These are phyloP conservation scores for Diaporthe destruens DNA, from an alignment of 2,329 filamentous ascomycete genomes.

Conservation along the genomic window DNA sequence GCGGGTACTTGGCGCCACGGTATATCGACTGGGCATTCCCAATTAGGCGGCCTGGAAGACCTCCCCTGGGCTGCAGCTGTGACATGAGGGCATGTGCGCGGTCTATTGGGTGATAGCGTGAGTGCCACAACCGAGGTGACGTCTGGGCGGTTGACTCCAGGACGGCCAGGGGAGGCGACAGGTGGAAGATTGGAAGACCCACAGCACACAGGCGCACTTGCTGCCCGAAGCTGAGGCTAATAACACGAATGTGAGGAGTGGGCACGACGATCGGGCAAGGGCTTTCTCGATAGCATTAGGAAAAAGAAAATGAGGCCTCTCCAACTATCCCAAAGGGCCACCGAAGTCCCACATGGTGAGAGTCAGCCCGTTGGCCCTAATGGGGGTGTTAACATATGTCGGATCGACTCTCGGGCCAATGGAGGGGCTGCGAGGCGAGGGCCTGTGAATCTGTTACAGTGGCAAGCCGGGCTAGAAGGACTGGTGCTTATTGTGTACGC, in stretches of 20 bases:
- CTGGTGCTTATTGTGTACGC: too few species aligned
- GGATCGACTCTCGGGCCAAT: slow-evolving; percentile 17
- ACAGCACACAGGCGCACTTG: slow-evolving; percentile 28
- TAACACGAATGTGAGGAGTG: slow-evolving; percentile 8
- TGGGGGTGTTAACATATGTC: slow-evolving; percentile 20
- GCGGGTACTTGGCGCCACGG: slow-evolving; percentile 6
- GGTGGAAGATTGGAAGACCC: slow-evolving; percentile 19
- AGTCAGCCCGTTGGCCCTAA: background rate
- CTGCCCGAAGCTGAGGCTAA: slow-evolving; percentile 19
- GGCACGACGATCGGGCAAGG: slow-evolving; percentile 23
- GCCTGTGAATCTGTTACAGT: slow-evolving; percentile 26
- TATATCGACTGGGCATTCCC: slow-evolving; percentile 18
- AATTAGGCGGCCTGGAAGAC: slow-evolving; percentile 11
- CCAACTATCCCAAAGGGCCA: background rate
- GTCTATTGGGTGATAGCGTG: slow-evolving; percentile 14
- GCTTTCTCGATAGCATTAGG: background rate
- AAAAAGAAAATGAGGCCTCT: background rate
- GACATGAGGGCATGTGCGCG: slow-evolving; percentile 12
- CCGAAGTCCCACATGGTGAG: slow-evolving; percentile 26
- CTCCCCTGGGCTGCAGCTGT: background rate
- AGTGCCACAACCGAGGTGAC: slow-evolving; percentile 17
- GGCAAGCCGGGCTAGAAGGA: slow-evolving; percentile 4
- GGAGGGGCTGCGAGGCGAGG: background rate
- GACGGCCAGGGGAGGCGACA: slow-evolving; percentile 8
- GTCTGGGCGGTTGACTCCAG: background rate